Evolutionary conservation across 2,329 filamentous ascomycete genomes (phyloP).

Genomic region (Tolypocladium capitatum): DNA sequence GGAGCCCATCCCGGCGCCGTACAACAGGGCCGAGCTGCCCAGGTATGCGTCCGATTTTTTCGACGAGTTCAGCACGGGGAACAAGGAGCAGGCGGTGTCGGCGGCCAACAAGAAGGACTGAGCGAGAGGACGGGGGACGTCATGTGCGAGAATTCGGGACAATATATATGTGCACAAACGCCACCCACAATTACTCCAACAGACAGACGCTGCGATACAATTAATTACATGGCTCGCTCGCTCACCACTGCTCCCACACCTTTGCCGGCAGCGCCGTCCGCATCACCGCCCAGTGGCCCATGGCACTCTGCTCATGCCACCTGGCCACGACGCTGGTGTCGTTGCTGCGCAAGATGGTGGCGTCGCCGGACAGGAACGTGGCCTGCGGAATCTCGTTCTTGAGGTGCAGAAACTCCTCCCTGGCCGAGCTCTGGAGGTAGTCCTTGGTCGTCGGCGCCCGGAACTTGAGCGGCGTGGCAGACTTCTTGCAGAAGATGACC

Average conservation of each 20-base stretch:
- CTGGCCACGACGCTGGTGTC: conserved; percentile 53
- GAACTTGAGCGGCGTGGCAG: conserved; percentile 43
- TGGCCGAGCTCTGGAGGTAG: conserved; percentile 56
- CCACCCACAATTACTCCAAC: conserved; percentile 1
- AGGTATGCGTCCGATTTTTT: conserved; percentile 39
- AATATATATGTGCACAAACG: background rate
- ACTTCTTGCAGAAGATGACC: conserved; percentile 83
- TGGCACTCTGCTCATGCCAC: conserved; percentile 63
- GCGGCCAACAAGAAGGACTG: conserved; percentile 11
- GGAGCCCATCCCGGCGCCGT: conserved; percentile 43
- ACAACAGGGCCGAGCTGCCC: conserved; percentile 50
- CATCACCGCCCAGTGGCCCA: conserved; percentile 90
- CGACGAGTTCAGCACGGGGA: conserved; percentile 23
- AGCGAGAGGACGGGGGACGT: background rate
- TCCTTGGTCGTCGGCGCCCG: conserved; percentile 51
- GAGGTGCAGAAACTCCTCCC: conserved; percentile 59
- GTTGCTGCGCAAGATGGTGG: conserved; percentile 44
- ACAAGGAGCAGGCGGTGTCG: conserved; percentile 13
- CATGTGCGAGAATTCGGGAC: background rate
- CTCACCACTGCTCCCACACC: conserved; percentile 79
- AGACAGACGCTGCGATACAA: background rate
- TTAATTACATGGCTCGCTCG: background rate
- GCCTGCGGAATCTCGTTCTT: conserved; percentile 50
- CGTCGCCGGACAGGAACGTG: conserved; percentile 31
- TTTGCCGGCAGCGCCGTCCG: conserved; percentile 60